Percentiles rank a stretch among this genome's conserved stretches.
Evolutionary conservation across 2,329 filamentous ascomycete genomes (phyloP).

Genomic region (Colletotrichum brevisporum): DNA sequence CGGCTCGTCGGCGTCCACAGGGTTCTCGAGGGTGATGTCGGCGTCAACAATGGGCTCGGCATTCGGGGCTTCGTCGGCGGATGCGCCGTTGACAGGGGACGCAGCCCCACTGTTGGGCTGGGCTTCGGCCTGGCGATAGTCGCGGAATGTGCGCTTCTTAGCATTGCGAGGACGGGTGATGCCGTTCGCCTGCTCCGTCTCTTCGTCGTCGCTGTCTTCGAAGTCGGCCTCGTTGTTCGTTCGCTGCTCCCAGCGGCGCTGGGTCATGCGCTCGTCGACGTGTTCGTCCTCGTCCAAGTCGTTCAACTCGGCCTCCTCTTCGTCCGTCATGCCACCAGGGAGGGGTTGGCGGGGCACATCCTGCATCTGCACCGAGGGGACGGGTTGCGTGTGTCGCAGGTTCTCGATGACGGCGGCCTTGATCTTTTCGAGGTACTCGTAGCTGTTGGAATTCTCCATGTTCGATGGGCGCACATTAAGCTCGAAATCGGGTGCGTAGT

Average conservation of each 20-base stretch:
- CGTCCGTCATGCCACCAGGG: slow-evolving; percentile 71
- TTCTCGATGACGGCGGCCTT: slow-evolving; percentile 88
- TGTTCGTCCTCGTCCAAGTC: slow-evolving; percentile 88
- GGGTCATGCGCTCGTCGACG: slow-evolving; percentile 84
- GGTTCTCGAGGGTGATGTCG: slow-evolving; percentile 50
- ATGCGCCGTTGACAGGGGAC: slow-evolving; percentile 54
- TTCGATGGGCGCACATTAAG: slow-evolving; percentile 91
- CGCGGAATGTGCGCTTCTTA: slow-evolving; percentile 65
- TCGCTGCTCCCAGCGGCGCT: slow-evolving; percentile 85
- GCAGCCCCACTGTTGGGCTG: slow-evolving; percentile 55
- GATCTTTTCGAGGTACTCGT: slow-evolving; percentile 85
- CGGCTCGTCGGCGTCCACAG: slow-evolving; percentile 46
- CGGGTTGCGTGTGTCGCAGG: slow-evolving; percentile 85
- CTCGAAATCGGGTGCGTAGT: slow-evolving; percentile 92
- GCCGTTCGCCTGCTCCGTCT: slow-evolving; percentile 80
- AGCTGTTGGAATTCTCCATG: slow-evolving; percentile 91
- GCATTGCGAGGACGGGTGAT: slow-evolving; percentile 67
- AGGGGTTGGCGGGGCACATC: slow-evolving; percentile 77
- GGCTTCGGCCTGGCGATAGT: slow-evolving; percentile 61
- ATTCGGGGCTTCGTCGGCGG: slow-evolving; percentile 48
- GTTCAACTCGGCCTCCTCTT: slow-evolving; percentile 76
- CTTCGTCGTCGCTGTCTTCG: slow-evolving; percentile 91
- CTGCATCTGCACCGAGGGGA: slow-evolving; percentile 92
- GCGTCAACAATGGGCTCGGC: slow-evolving; percentile 44
- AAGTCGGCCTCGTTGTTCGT: slow-evolving; percentile 84